Percentiles rank a stretch among this genome's conserved stretches.
Conservation (phyloP, 1,139 yeast genomes). For the Taphrina wiesneri region DNA sequence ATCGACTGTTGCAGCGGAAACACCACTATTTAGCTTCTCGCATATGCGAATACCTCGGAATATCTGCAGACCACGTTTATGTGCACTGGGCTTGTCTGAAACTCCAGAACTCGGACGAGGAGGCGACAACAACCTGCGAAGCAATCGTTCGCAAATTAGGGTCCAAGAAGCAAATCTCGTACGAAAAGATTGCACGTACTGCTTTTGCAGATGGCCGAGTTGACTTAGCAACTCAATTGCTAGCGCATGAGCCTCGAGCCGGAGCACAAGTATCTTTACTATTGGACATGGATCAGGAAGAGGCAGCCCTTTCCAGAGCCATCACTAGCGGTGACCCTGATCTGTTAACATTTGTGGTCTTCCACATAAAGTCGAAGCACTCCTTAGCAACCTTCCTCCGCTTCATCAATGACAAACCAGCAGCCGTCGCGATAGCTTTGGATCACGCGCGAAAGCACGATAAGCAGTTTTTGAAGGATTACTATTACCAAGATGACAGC, state of each 20-base stretch:
- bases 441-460: slow-evolving; percentile 48
- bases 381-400: slow-evolving; percentile 60
- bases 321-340: slow-evolving; percentile 68
- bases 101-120: slow-evolving; percentile 52
- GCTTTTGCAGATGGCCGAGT: slow-evolving; percentile 85
- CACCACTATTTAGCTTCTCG: slow-evolving; percentile 65
- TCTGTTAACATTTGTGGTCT: slow-evolving; percentile 58
- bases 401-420: slow-evolving; percentile 52
- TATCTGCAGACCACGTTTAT: slow-evolving; percentile 61
- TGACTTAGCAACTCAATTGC: slow-evolving; percentile 56
- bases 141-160: slow-evolving; percentile 54
- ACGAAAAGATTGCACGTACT: slow-evolving; percentile 62
- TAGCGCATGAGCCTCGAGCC: slow-evolving; percentile 68
- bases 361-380: slow-evolving; percentile 54
- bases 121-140: slow-evolving; percentile 61
- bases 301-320: slow-evolving; percentile 67
- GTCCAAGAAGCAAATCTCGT: slow-evolving; percentile 53
- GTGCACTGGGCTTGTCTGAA: slow-evolving; percentile 81
- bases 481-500: slow-evolving; percentile 62
- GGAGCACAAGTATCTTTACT: slow-evolving; percentile 63
- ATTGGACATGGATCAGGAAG: slow-evolving; percentile 70
- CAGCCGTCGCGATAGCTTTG: slow-evolving; percentile 52
- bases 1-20: slow-evolving; percentile 61
- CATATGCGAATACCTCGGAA: slow-evolving; percentile 56
- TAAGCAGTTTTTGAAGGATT: slow-evolving; percentile 51